A percentile compares a stretch with the other conserved stretches of the same genome.
phyloP scores from a whole-genome alignment of 345 rosid genomes.

The Carallia brachiata region DNA sequence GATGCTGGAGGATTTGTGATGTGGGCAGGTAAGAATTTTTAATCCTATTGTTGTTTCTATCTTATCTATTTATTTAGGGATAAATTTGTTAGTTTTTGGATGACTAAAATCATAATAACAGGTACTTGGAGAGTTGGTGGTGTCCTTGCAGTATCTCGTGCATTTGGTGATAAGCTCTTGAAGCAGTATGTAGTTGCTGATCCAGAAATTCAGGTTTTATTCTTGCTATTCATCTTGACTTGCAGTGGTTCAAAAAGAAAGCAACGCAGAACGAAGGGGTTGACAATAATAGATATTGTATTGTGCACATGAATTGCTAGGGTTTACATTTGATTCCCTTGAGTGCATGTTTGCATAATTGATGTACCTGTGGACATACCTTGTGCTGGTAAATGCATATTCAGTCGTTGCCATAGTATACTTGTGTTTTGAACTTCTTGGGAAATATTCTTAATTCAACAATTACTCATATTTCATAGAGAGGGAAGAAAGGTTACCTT shows the following conservation, averaged over 20 bases:
- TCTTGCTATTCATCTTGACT: neutral
- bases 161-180: slow-evolving; percentile 94
- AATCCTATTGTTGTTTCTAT: neutral
- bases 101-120: slow-evolving; percentile 24
- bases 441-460: neutral
- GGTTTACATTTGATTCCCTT: neutral
- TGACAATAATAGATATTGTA: neutral
- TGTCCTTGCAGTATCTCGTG: slow-evolving; percentile 99
- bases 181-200: slow-evolving; percentile 99
- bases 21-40: slow-evolving; percentile 83
- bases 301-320: neutral
- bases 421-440: neutral
- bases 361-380: too few species aligned
- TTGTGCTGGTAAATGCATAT: neutral
- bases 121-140: slow-evolving; percentile 99
- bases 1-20: slow-evolving; percentile 99
- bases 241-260: slow-evolving; percentile 2
- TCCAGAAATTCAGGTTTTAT: slow-evolving; percentile 87
- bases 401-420: neutral
- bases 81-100: slow-evolving; percentile 1
- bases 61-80: neutral
- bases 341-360: neutral
- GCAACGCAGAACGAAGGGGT: neutral
- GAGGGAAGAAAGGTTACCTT: neutral
- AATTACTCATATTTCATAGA: neutral